A percentile compares a stretch with the other conserved stretches of the same genome.
These are phyloP conservation scores for Mortierella sp. DNA, from an alignment of 371 early-diverging fungal genomes.

Conservation along the genomic window DNA sequence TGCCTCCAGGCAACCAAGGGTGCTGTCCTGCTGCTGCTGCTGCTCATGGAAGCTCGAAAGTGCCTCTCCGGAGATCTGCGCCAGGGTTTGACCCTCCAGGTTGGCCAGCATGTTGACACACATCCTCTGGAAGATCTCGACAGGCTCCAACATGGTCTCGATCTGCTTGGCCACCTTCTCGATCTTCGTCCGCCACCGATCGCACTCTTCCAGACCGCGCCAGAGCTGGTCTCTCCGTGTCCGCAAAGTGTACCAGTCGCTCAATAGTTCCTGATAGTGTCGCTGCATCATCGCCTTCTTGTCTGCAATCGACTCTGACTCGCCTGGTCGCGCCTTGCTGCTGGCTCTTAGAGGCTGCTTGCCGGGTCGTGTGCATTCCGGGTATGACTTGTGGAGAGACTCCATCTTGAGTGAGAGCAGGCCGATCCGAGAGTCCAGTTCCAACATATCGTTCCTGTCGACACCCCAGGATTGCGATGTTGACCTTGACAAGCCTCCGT, in stretches of 20 bases:
- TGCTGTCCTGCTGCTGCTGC: not conserved
- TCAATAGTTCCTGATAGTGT: slow-evolving; percentile 31
- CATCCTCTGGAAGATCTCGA: slow-evolving; percentile 49
- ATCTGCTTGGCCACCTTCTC: slow-evolving; percentile 55
- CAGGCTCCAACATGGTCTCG: slow-evolving; percentile 54
- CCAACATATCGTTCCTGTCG: slow-evolving; percentile 56
- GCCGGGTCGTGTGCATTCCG: slow-evolving; percentile 38
- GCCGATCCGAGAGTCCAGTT: slow-evolving; percentile 47
- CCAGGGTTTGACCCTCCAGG: slow-evolving; percentile 25
- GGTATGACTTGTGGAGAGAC: slow-evolving; percentile 43
- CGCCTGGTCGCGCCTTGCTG: slow-evolving; percentile 19
- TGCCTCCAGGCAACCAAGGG: not conserved
- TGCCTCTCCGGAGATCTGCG: slow-evolving; percentile 5
- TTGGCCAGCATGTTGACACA: slow-evolving; percentile 38
- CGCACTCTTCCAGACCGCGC: slow-evolving; percentile 48
- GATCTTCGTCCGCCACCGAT: slow-evolving; percentile 46
- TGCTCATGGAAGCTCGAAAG: not conserved
- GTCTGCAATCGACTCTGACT: slow-evolving; percentile 37
- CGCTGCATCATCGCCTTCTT: slow-evolving; percentile 35
- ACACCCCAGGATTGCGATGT: slow-evolving; percentile 17
- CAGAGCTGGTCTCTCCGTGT: slow-evolving; percentile 53
- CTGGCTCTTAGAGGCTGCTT: slow-evolving; percentile 16
- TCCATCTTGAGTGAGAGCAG: slow-evolving; percentile 39
- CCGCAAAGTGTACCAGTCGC: slow-evolving; percentile 28
- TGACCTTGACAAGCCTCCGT: slow-evolving; percentile 1